These are phyloP conservation scores for Mollisia scopiformis DNA, from an alignment of 2,329 filamentous ascomycete genomes.

Conservation along the genomic window DNA sequence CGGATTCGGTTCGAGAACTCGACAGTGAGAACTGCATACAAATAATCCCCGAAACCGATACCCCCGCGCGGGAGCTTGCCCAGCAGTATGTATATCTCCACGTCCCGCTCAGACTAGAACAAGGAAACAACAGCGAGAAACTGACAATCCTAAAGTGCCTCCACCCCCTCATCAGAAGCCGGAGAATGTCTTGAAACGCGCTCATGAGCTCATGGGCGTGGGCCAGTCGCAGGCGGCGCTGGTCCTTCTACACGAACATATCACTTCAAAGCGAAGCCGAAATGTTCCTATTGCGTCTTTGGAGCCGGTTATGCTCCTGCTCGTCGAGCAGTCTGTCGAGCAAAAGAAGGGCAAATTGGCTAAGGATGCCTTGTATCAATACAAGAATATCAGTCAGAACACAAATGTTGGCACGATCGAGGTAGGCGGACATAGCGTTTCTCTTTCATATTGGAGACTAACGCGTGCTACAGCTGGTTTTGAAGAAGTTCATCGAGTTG, in stretches of 20 bases:
- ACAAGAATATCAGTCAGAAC: conserved; percentile 99
- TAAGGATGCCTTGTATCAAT: conserved; percentile 98
- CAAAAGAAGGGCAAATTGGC: conserved; percentile 97
- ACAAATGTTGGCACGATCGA: conserved; percentile 98
- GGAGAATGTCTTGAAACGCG: conserved; percentile 98
- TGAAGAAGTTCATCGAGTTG: conserved; percentile 97
- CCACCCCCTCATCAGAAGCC: conserved; percentile 94
- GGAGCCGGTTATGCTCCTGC: conserved; percentile 97
- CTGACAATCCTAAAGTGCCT: conserved; percentile 60
- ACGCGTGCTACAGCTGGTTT: conserved; percentile 65
- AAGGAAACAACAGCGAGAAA: no score
- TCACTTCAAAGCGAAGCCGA: conserved; percentile 96
- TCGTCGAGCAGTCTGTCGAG: conserved; percentile 96
- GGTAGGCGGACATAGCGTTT: conserved; percentile 49
- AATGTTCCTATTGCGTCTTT: conserved; percentile 95
- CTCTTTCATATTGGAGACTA: conserved; percentile 11
- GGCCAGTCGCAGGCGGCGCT: conserved; percentile 91
- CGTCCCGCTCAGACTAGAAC: no score
- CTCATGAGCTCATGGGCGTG: conserved; percentile 98
- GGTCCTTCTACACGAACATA: conserved; percentile 96
- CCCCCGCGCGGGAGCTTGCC: conserved; percentile 21
- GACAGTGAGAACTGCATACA: no score
- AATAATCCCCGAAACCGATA: conserved; percentile 4
- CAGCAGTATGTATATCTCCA: neutral
- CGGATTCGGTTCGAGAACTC: no score